Conservation (phyloP, 1,284 basidiomycete species). For the Microbotryum intermedium region DNA sequence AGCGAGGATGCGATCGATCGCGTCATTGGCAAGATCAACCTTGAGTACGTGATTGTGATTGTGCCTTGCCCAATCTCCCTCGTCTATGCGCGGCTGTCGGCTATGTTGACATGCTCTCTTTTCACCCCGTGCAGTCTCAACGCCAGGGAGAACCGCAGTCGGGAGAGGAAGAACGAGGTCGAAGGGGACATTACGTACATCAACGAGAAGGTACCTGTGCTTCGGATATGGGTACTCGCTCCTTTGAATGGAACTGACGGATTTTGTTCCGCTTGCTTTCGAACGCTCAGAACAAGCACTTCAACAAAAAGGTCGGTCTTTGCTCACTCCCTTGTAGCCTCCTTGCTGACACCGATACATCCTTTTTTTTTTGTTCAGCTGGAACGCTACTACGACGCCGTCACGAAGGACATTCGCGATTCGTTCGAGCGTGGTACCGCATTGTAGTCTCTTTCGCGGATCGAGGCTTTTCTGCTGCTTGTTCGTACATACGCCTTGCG, state of each 20-base stretch:
- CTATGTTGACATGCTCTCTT: background rate
- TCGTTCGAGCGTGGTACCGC: constrained; percentile 87
- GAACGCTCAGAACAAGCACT: constrained; percentile 64
- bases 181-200: constrained; percentile 97
- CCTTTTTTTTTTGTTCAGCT: constrained; percentile 51
- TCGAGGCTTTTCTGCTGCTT: no score
- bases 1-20: constrained; percentile 89
- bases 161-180: constrained; percentile 79
- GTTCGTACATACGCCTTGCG: no score
- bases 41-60: constrained; percentile 60
- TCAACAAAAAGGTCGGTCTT: constrained; percentile 86
- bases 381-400: constrained; percentile 77
- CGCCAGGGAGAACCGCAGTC: constrained; percentile 75
- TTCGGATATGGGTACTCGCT: background rate
- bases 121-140: constrained; percentile 54
- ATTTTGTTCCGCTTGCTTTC: background rate
- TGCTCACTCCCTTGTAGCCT: background rate
- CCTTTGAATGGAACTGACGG: background rate
- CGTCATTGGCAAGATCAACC: constrained; percentile 82
- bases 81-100: background rate
- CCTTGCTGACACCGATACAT: background rate
- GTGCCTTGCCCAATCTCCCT: background rate
- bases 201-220: constrained; percentile 62
- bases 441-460: no score
- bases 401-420: constrained; percentile 80